These are phyloP conservation scores for Acacia confusa DNA, from an alignment of 306 rosid species.

Conservation along the genomic window DNA sequence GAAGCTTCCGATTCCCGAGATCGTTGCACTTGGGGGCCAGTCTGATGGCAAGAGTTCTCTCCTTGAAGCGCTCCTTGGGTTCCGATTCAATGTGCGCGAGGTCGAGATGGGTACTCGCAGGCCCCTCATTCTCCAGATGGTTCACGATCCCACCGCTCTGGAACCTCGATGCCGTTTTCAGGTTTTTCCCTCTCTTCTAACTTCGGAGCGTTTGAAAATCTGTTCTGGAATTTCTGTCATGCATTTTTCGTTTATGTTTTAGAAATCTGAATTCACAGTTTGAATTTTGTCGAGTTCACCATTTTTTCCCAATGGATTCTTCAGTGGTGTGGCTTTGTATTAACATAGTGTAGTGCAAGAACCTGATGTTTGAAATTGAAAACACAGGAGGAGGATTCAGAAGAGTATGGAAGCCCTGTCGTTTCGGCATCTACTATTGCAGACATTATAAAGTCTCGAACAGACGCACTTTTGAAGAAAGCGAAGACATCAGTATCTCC, in stretches of 20 bases:
- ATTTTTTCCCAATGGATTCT: not conserved
- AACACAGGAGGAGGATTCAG: slow-evolving; percentile 91
- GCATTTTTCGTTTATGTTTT: not conserved
- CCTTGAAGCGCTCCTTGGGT: slow-evolving; percentile 83
- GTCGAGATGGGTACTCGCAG: slow-evolving; percentile 98
- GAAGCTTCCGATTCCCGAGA: slow-evolving; percentile 92
- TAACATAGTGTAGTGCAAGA: not conserved
- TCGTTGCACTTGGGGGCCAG: slow-evolving; percentile 85
- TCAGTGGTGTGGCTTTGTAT: not conserved
- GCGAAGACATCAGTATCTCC: slow-evolving; percentile 81
- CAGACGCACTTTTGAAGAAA: slow-evolving; percentile 77
- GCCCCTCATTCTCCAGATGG: slow-evolving; percentile 91
- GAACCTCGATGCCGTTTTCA: slow-evolving; percentile 92
- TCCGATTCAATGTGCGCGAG: slow-evolving; percentile 92
- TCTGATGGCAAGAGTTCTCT: slow-evolving; percentile 95
- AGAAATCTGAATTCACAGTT: not conserved
- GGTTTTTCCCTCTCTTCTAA: slow-evolving; percentile 33
- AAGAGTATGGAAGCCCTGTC: slow-evolving; percentile 83
- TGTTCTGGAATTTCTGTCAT: not conserved
- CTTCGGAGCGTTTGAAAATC: not conserved
- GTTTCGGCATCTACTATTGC: slow-evolving; percentile 79
- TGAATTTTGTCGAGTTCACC: not conserved
- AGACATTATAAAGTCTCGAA: slow-evolving; percentile 77
- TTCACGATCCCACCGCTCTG: slow-evolving; percentile 84
- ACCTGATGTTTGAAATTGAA: slow-evolving; percentile 15